These are phyloP conservation scores for Yamadazyma olivae DNA, from an alignment of 805 yeast genomes.

Conservation along the genomic window DNA sequence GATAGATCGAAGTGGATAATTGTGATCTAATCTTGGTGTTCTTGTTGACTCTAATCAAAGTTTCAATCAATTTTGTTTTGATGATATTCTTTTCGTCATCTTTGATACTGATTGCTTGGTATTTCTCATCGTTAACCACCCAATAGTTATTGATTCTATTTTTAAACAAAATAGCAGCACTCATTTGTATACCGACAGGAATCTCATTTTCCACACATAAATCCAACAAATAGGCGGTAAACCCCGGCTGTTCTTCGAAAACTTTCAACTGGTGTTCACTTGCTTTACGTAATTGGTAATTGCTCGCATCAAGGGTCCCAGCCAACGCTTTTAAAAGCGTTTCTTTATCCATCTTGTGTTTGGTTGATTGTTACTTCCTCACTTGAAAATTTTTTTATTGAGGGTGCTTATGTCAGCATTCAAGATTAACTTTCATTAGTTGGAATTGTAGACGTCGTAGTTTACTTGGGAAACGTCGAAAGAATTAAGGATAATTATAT, in stretches of 20 bases:
- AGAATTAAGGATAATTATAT: neutral
- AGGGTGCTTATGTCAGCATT: too few relatives aligned
- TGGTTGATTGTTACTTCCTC: too few relatives aligned
- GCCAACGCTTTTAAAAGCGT: slow-evolving; percentile 48
- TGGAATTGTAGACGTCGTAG: too few relatives aligned
- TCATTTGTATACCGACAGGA: slow-evolving; percentile 34
- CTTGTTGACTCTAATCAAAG: slow-evolving; percentile 39
- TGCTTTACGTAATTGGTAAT: slow-evolving; percentile 45
- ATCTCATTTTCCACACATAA: slow-evolving; percentile 44
- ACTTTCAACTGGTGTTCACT: slow-evolving; percentile 51
- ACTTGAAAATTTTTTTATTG: too few relatives aligned
- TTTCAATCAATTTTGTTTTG: slow-evolving; percentile 35
- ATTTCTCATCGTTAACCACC: slow-evolving; percentile 28
- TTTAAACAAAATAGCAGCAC: slow-evolving; percentile 44
- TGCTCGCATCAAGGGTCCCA: slow-evolving; percentile 50
- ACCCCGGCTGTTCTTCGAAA: slow-evolving; percentile 56
- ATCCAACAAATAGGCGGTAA: slow-evolving; percentile 52
- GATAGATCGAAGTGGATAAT: slow-evolving; percentile 54
- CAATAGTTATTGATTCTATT: slow-evolving; percentile 38
- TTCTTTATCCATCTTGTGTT: slow-evolving; percentile 42
- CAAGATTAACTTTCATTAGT: too few relatives aligned
- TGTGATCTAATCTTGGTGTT: slow-evolving; percentile 47
- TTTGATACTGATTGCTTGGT: slow-evolving; percentile 19
- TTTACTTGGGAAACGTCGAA: too few relatives aligned
- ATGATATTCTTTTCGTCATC: slow-evolving; percentile 40